A percentile compares a stretch with the other conserved stretches of the same genome.
Evolutionary conservation across 257 asterid species (phyloP).

Genomic region (Rubia yunnanensis): DNA sequence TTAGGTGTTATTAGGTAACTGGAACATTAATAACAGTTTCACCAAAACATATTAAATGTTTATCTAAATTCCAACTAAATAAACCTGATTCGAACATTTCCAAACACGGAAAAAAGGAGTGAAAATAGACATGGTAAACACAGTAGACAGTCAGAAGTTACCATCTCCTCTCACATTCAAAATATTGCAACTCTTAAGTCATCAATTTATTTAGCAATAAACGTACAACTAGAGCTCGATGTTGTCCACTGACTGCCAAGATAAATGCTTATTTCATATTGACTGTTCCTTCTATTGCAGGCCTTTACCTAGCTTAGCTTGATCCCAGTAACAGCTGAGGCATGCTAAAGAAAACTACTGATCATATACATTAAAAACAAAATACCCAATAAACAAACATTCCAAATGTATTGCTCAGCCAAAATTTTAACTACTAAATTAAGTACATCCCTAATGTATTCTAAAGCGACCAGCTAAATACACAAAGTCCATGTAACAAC

Average conservation of each 20-base stretch:
- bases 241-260: no score
- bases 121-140: neutral
- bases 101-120: neutral
- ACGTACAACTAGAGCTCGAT: neutral
- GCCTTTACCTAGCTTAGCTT: neutral
- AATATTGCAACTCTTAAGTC: neutral
- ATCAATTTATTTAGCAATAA: neutral
- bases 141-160: neutral
- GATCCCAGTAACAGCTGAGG: neutral
- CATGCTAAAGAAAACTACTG: neutral
- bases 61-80: neutral
- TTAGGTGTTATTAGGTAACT: neutral
- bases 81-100: neutral
- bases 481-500: neutral
- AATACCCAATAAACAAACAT: neutral
- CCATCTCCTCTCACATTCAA: neutral
- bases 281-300: neutral
- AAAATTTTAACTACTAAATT: neutral
- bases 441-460: neutral
- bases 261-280: conserved; percentile 4
- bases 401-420: neutral
- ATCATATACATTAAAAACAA: no score
- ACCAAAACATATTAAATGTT: neutral
- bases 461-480: neutral
- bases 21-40: neutral